Percentiles rank a stretch among this genome's conserved stretches.
These are phyloP conservation scores for Osmanthus fragrans DNA, from an alignment of 257 asterid species.

Conservation along the genomic window DNA sequence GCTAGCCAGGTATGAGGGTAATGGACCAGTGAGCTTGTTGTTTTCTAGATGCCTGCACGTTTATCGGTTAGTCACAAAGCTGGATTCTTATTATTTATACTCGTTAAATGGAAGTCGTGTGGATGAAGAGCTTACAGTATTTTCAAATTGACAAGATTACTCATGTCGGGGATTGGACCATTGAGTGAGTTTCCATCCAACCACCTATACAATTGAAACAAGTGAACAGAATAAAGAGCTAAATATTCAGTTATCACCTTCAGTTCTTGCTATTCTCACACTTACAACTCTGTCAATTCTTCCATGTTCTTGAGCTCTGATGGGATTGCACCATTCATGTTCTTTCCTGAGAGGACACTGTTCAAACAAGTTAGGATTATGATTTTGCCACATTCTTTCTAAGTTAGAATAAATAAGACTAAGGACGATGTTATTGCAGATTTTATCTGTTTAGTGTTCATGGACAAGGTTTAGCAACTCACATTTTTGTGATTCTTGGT, in stretches of 20 bases:
- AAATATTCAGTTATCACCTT: conserved; percentile 14
- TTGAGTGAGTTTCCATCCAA: conserved; percentile 65
- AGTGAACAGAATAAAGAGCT: not conserved
- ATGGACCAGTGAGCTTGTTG: conserved; percentile 64
- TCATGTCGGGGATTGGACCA: conserved; percentile 81
- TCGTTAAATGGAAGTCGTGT: not conserved
- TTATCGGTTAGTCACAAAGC: conserved; percentile 15
- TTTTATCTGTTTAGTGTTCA: not conserved
- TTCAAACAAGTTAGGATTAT: conserved; percentile 26
- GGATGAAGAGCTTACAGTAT: conserved; percentile 57
- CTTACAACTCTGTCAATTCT: conserved; percentile 83
- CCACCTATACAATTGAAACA: conserved; percentile 57
- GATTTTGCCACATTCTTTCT: not conserved
- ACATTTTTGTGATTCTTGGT: conserved; percentile 88
- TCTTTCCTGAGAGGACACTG: conserved; percentile 78
- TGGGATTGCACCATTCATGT: conserved; percentile 72
- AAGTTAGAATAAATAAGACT: not conserved
- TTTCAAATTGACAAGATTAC: conserved; percentile 69
- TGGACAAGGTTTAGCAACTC: conserved; percentile 32
- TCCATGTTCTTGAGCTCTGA: conserved; percentile 72
- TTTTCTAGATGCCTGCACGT: conserved; percentile 89
- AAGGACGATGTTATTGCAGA: not conserved
- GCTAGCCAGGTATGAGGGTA: conserved; percentile 71
- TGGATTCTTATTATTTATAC: not conserved
- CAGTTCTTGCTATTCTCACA: not conserved